Evolutionary conservation across 257 asterid species (phyloP).

Genomic region (Cruciata laevipes): DNA sequence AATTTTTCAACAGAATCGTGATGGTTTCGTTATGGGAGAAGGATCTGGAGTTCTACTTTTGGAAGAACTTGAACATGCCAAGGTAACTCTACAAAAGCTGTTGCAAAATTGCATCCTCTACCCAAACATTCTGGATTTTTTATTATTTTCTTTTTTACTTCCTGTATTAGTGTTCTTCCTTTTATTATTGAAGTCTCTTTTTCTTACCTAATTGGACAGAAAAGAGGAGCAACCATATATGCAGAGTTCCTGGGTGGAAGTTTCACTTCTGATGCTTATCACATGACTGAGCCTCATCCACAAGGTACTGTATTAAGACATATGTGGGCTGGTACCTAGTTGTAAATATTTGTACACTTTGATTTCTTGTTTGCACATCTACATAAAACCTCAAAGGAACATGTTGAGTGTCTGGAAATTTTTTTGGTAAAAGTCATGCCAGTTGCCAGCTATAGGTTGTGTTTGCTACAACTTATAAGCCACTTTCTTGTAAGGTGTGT

Average conservation of each 20-base stretch:
- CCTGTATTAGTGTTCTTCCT: slow-evolving; percentile 5
- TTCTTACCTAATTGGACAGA: slow-evolving; percentile 36
- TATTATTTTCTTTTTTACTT: not conserved
- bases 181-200: not conserved
- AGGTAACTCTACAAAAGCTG: slow-evolving; percentile 31
- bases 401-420: not conserved
- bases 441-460: not conserved
- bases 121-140: not conserved
- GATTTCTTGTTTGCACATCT: not conserved
- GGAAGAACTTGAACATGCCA: slow-evolving; percentile 97
- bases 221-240: slow-evolving; percentile 86
- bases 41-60: slow-evolving; percentile 90
- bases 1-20: slow-evolving; percentile 56
- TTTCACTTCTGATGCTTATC: slow-evolving; percentile 96
- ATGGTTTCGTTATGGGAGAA: slow-evolving; percentile 99
- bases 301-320: slow-evolving; percentile 41
- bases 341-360: not conserved
- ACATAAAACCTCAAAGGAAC: not conserved
- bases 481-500: not conserved
- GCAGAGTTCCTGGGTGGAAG: slow-evolving; percentile 99
- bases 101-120: slow-evolving; percentile 2
- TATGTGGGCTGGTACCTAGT: not conserved
- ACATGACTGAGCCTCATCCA: slow-evolving; percentile 98
- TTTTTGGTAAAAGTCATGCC: not conserved
- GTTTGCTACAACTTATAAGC: not conserved